These are phyloP conservation scores for Dothiorella sarmentorum DNA, from an alignment of 2,329 filamentous ascomycete genomes.

Conservation along the genomic window DNA sequence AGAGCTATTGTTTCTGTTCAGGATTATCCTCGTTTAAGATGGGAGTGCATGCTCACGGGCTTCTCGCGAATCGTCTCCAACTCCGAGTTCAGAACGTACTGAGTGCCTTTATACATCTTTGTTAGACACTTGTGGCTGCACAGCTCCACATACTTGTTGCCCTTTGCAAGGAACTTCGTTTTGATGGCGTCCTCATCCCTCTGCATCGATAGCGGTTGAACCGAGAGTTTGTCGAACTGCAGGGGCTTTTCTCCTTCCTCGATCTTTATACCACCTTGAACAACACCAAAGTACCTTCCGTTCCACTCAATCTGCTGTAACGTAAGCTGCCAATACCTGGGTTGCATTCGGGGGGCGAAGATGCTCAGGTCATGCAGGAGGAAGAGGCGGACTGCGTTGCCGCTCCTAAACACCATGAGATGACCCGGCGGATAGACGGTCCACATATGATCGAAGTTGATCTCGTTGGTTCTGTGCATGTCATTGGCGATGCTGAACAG, in stretches of 20 bases:
- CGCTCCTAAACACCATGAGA: slow-evolving; percentile 22
- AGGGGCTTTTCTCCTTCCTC: not conserved
- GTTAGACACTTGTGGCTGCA: not conserved
- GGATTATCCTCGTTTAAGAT: not conserved
- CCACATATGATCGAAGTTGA: slow-evolving; percentile 44
- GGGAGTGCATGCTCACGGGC: not conserved
- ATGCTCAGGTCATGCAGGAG: slow-evolving; percentile 32
- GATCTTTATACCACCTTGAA: not conserved
- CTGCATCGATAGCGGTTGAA: not conserved
- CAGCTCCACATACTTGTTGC: not conserved
- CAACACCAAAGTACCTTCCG: slow-evolving; percentile 32
- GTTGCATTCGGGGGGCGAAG: slow-evolving; percentile 25
- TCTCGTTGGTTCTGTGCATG: slow-evolving; percentile 37
- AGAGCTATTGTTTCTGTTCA: not conserved
- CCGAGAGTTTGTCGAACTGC: not conserved
- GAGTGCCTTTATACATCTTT: not conserved
- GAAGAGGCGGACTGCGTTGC: slow-evolving; percentile 21
- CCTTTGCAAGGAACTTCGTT: not conserved
- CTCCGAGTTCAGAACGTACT: not conserved
- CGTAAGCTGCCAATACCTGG: slow-evolving; percentile 27
- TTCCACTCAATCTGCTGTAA: slow-evolving; percentile 37
- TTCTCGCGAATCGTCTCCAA: not conserved
- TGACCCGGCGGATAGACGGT: slow-evolving; percentile 41
- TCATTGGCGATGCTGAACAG: slow-evolving; percentile 41
- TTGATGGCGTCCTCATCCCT: not conserved